Conservation (phyloP, 2,329 filamentous ascomycete genomes). For the Calonectria naviculata region DNA sequence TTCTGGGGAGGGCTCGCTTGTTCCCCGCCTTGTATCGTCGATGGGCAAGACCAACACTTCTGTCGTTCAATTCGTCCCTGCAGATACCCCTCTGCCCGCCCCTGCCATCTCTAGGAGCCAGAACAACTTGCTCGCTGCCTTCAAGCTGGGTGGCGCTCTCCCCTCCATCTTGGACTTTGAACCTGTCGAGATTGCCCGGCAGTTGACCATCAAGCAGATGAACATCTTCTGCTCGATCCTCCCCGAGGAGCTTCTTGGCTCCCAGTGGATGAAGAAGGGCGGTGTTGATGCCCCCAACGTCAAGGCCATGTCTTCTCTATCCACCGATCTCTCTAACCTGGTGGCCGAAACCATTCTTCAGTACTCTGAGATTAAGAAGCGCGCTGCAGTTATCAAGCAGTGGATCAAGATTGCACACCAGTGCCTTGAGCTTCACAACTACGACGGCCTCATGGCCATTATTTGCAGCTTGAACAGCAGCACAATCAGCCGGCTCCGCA, state of each 20-base stretch:
- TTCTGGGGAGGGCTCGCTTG: conserved; percentile 76
- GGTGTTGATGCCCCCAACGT: conserved; percentile 87
- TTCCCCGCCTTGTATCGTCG: conserved; percentile 84
- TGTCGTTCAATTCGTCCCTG: conserved; percentile 74
- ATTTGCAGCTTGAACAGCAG: conserved; percentile 94
- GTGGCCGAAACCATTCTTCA: conserved; percentile 94
- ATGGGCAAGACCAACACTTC: conserved; percentile 90
- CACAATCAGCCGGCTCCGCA: conserved; percentile 86
- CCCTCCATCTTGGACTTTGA: conserved; percentile 92
- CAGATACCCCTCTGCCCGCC: conserved; percentile 77
- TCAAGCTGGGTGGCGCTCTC: conserved; percentile 76
- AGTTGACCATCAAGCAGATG: conserved; percentile 93
- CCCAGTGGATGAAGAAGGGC: conserved; percentile 93
- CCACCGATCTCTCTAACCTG: conserved; percentile 91
- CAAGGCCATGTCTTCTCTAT: conserved; percentile 91
- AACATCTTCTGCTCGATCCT: conserved; percentile 91
- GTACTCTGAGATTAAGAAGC: conserved; percentile 90
- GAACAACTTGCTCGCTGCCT: conserved; percentile 75
- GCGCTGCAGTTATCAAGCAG: conserved; percentile 91
- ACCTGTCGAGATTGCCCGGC: conserved; percentile 87
- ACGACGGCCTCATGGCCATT: conserved; percentile 96
- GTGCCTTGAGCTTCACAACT: conserved; percentile 92
- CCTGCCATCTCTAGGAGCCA: conserved; percentile 82
- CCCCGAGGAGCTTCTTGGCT: conserved; percentile 89
- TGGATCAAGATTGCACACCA: conserved; percentile 96